Base-by-base conservation (phyloP, 2,329 filamentous ascomycete species). In the Hymenoscyphus fraxineus region DNA sequence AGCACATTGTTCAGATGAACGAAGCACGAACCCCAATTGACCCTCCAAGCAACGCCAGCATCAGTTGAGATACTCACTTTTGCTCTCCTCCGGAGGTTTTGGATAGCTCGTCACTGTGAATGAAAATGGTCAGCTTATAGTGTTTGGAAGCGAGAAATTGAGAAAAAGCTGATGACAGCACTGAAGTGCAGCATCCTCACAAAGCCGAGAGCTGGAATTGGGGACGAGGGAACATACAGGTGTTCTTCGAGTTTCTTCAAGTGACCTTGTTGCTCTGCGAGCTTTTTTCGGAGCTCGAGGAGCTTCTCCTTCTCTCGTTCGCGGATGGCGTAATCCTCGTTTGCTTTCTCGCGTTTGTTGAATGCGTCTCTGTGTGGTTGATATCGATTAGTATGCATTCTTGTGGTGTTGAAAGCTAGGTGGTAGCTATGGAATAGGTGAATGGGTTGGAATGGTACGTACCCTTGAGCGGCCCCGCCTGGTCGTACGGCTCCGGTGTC, bases 221-320 rank as follows among this genome's bases (percentile, higher is more conserved):
- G 6, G 7, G 44, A 19, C 19, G 44, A 47, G 27, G 16, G 16
- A n/a, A 39, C 89, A 76, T 80, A 95, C 92, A 97, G 93, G 84
- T 96, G 91, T 75, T 90, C 85, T 74, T 92, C 88, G 68, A 97
- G 87, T 77, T 93, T 89, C 76, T 94, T 83, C 70, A 97, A 86
- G 81, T 96, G 92, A 71, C 87, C 80, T 78, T 91, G 87, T 82
- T 97, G 92, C 78, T 91, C 87, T 68, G 79, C 75, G 70, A 97
- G 85, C 82, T 86, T 87, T 81, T 85, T 83, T 79, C 86, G 89
- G 73, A 97, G 87, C 76, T 86, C 85, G 61, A 85, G 73, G 68
- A 97, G 89, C 92, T 97, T 97, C 82, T 93, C 88, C 81, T 88
- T 87, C 85, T 98, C 95, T 76, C 93, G 91, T 81, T 90, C 82